These are phyloP conservation scores for Candida dendrica DNA, from an alignment of 805 yeast genomes.

Conservation along the genomic window DNA sequence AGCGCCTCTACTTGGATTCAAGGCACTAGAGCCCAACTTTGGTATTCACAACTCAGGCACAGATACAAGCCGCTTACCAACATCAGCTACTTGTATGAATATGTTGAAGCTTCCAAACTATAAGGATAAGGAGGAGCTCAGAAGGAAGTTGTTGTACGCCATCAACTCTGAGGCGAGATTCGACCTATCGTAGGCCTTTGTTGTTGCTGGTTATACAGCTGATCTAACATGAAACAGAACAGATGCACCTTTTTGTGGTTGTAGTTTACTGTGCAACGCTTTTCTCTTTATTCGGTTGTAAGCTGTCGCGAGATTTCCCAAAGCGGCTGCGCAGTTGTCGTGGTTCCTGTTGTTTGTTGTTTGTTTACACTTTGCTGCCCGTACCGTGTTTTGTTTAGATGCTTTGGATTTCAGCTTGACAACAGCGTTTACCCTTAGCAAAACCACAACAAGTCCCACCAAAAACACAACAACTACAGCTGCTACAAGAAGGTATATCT, in stretches of 20 bases:
- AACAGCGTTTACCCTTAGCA: no score
- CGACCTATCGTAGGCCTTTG: conserved; percentile 49
- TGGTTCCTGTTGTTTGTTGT: not conserved
- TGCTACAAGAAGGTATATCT: no score
- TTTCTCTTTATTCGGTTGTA: not conserved
- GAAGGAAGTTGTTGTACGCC: conserved; percentile 64
- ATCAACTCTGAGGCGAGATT: conserved; percentile 83
- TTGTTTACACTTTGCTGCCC: not conserved
- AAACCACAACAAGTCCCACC: no score
- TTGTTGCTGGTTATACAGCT: no score
- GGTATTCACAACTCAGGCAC: conserved; percentile 57
- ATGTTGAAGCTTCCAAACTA: conserved; percentile 83
- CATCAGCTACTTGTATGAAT: conserved; percentile 91
- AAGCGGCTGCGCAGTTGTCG: not conserved
- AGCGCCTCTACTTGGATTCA: conserved; percentile 87
- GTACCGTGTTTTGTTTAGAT: conserved; percentile 1
- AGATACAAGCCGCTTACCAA: conserved; percentile 55
- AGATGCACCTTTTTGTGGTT: no score
- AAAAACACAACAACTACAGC: no score
- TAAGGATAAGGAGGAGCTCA: conserved; percentile 45
- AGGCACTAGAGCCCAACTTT: conserved; percentile 64
- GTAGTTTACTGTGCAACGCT: no score
- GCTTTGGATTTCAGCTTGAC: not conserved
- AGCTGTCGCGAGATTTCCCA: not conserved
- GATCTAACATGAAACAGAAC: no score